Percentiles rank a stretch among this genome's conserved stretches.
These are phyloP conservation scores for Daldinia grandis DNA, from an alignment of 495 filamentous ascomycete species.

Conservation along the genomic window DNA sequence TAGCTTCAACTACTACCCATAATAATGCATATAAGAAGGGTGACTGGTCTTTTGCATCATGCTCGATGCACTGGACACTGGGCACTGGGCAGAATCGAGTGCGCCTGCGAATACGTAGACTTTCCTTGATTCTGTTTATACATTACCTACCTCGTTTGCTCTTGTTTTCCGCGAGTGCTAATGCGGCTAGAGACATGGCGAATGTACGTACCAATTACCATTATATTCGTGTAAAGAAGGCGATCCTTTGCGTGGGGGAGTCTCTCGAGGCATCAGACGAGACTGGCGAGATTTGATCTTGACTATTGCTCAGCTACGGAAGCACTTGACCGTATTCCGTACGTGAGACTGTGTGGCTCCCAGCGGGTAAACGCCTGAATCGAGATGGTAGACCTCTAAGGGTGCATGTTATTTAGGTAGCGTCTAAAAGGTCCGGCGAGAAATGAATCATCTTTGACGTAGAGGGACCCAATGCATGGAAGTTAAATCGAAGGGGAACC, in stretches of 20 bases:
- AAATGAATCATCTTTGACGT: slow-evolving; percentile 9
- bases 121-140: not conserved
- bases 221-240: not conserved
- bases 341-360: slow-evolving; percentile 4
- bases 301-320: slow-evolving; percentile 23
- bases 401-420: slow-evolving; percentile 5
- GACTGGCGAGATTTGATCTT: slow-evolving; percentile 19
- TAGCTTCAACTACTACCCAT: slow-evolving; percentile 24
- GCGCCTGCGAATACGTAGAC: slow-evolving; percentile 4
- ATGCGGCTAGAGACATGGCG: not conserved
- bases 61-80: slow-evolving; percentile 26
- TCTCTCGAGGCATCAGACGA: slow-evolving; percentile 29
- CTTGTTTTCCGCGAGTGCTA: not conserved
- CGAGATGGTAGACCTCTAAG: slow-evolving; percentile 24
- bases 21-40: slow-evolving; percentile 9
- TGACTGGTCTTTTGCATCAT: slow-evolving; percentile 4
- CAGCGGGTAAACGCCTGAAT: slow-evolving; percentile 9
- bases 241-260: slow-evolving; percentile 2
- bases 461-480: slow-evolving; percentile 22
- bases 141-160: not conserved
- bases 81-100: slow-evolving; percentile 29
- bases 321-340: not conserved
- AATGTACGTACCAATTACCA: not conserved
- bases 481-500: slow-evolving; percentile 34
- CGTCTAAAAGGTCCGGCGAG: slow-evolving; percentile 14